Conservation (phyloP, 2,329 filamentous ascomycete species). For the Clarireedia monteithiana region DNA sequence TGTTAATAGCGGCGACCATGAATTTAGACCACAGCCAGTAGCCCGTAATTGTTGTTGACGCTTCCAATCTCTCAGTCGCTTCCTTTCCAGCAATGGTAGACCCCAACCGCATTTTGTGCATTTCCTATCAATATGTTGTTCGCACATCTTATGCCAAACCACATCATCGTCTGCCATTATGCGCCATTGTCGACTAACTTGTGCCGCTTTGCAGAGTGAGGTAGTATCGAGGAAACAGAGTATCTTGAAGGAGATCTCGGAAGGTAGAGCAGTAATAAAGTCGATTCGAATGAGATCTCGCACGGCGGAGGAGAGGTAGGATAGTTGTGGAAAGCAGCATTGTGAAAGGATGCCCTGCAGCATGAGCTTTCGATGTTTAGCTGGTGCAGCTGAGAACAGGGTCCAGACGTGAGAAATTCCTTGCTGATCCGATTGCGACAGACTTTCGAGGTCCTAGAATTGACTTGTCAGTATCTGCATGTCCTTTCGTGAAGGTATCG, state of each 20-base stretch:
- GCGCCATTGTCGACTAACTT: slow-evolving; percentile 85
- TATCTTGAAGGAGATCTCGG: slow-evolving; percentile 89
- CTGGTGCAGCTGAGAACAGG: slow-evolving; percentile 87
- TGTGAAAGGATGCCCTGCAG: slow-evolving; percentile 92
- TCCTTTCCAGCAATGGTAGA: slow-evolving; percentile 79
- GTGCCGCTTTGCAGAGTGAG: slow-evolving; percentile 90
- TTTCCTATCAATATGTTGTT: slow-evolving; percentile 90
- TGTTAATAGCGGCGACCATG: slow-evolving; percentile 43
- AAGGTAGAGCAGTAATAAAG: slow-evolving; percentile 80
- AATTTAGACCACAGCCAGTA: slow-evolving; percentile 47
- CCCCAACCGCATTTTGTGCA: slow-evolving; percentile 96
- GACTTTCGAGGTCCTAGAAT: slow-evolving; percentile 65
- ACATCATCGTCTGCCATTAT: slow-evolving; percentile 92
- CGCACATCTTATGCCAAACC: slow-evolving; percentile 97
- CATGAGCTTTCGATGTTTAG: slow-evolving; percentile 93
- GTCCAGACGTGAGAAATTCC: slow-evolving; percentile 98
- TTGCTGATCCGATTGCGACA: slow-evolving; percentile 82
- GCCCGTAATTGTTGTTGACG: slow-evolving; percentile 70
- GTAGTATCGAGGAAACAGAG: slow-evolving; percentile 88
- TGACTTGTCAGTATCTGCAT: slow-evolving; percentile 1
- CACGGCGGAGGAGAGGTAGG: slow-evolving; percentile 82
- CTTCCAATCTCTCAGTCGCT: slow-evolving; percentile 70
- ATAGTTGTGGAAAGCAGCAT: slow-evolving; percentile 96
- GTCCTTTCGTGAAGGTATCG: background rate
- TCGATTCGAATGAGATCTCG: slow-evolving; percentile 96